Percentiles rank a stretch among this genome's conserved stretches.
These are phyloP conservation scores for Lignosus rhinocerotis DNA, from an alignment of 1,284 basidiomycete genomes.

Conservation along the genomic window DNA sequence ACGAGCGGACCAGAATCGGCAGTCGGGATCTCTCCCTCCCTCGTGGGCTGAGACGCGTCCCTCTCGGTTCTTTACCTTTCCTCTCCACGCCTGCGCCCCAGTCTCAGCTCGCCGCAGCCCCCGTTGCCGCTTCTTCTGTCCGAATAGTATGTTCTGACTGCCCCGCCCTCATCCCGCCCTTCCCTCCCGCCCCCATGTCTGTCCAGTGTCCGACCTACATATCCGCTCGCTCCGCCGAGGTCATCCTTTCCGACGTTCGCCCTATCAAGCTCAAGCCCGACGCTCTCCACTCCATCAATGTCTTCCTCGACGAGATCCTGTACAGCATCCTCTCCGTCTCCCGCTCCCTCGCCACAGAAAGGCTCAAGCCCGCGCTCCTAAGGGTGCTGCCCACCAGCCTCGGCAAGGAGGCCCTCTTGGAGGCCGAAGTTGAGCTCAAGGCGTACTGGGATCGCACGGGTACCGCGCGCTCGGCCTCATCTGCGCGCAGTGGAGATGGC, in stretches of 20 bases:
- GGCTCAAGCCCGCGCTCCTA: slow-evolving; percentile 72
- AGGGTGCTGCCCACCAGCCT: slow-evolving; percentile 75
- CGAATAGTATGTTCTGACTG: background rate
- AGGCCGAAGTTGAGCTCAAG: slow-evolving; percentile 88
- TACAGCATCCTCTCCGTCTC: slow-evolving; percentile 71
- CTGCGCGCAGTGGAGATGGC: slow-evolving; percentile 44
- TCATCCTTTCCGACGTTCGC: slow-evolving; percentile 86
- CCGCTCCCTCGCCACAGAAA: slow-evolving; percentile 73
- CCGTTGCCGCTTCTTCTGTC: background rate
- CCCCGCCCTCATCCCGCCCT: slow-evolving; percentile 1
- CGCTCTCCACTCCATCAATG: slow-evolving; percentile 78
- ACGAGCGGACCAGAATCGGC: background rate
- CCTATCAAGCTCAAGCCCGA: slow-evolving; percentile 82
- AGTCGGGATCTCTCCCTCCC: background rate
- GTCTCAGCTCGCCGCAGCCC: slow-evolving; percentile 9
- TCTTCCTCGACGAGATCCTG: slow-evolving; percentile 86
- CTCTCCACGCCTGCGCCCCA: slow-evolving; percentile 2
- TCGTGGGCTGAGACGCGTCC: background rate
- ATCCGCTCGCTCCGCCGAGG: slow-evolving; percentile 79
- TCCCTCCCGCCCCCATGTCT: slow-evolving; percentile 8
- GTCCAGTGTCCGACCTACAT: slow-evolving; percentile 67
- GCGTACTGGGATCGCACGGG: slow-evolving; percentile 79
- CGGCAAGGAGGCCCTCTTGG: slow-evolving; percentile 87
- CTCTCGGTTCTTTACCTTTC: background rate
- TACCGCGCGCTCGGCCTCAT: slow-evolving; percentile 36